Base-by-base conservation (phyloP, 2,329 filamentous ascomycete genomes). In the Volutella citrinella region DNA sequence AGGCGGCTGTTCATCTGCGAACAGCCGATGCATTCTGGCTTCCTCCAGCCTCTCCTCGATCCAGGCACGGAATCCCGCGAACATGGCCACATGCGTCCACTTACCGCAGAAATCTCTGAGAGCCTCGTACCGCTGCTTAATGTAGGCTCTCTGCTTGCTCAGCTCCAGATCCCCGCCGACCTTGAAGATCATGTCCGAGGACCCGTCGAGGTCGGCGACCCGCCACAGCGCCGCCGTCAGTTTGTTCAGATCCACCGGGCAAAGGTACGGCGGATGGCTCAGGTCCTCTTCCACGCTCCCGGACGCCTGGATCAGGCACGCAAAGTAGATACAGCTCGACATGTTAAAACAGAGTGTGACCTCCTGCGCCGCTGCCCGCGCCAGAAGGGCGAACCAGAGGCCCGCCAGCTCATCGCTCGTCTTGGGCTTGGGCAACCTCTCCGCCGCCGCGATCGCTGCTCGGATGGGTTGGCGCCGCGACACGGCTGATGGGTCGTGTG, bases 261-360 rank as follows among this genome's bases (percentile, higher is more conserved):
- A 84, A 5, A 82, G 47, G 45, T 80, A 83, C 2, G 78, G 78
- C 16, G 80, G 78, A 49, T 83, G 78, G 25, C 78, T 59, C 4
- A 69, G 63, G 49, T 83, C 79, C 52, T 84, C 80, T 0, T 57
- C 61, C 23, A 81, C 61, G 2, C 68, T 65, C 0, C 71, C 69
- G 1, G 75, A 78, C 5, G 74, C 69, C 51, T 84, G 79, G 78
- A 83, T 81, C 4, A 69, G 65, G 45, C 79, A 84, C 0, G 79
- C 76, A 45, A 78, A 82, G 47, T 78, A 83, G 0, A 73, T 61
- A 50, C 82, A 87, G 51, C 87, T 82, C 7, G 58, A 80, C 11
- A 87, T 65, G 0, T 75, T 78, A 22, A 87, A 70, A 49, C 80
- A 86, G 53, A 85, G 82, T 0, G 79, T 77, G 1, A 86, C 57